Evolutionary conservation across 2,329 filamentous ascomycete species (phyloP), one percentile per base, ranked within the genome.

Genomic region (Tolypocladium nubicola): DNA sequence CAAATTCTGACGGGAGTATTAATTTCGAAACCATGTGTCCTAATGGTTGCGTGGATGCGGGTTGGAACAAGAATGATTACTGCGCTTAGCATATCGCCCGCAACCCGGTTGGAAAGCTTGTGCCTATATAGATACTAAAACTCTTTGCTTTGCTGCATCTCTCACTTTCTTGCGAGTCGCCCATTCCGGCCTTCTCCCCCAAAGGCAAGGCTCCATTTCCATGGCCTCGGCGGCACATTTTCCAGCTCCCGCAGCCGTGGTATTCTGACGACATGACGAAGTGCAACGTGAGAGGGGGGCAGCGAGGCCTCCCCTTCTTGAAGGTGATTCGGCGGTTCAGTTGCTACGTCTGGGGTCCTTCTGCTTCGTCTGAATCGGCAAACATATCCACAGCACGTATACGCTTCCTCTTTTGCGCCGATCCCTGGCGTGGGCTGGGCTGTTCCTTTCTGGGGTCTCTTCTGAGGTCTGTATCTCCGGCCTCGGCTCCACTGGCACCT

Each of bases 331-430:
- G 30, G 23, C 40, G 8, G 2, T 26, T 47, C 23, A 13, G 35
- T 23, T 11, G 21, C 33, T 41, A 54, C 11, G 11, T 35, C 49
- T 16, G 23, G 30, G 56, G 56, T 35, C 43, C 52, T 37, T 61
- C 64, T 14, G 67, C 69, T 16, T 71, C 80, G 63, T 88, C 88
- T 5, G 86, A 88, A 69, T 88, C 87, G 13, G 87, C 89, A 81
- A 94, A 95, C 89, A 94, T 92, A 67, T 94, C 89, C 63, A 88
- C 88, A 5, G 89, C 89, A 63, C 85, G 84, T 71, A 89, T 87
- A 60, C 87, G 80, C 67, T 82, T 87, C 64, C 81, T 76, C 61
- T 58, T 52, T 35, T 37, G 47, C 30, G 4, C 26, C 19, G 47
- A 19, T 10, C 47, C 30, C 10, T 21, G 47, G 4, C n/a, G 19